Percentiles rank a stretch among this genome's conserved stretches.
phyloP scores from a whole-genome alignment of 2,329 filamentous ascomycete species.

The Aureobasidium subglaciale region DNA sequence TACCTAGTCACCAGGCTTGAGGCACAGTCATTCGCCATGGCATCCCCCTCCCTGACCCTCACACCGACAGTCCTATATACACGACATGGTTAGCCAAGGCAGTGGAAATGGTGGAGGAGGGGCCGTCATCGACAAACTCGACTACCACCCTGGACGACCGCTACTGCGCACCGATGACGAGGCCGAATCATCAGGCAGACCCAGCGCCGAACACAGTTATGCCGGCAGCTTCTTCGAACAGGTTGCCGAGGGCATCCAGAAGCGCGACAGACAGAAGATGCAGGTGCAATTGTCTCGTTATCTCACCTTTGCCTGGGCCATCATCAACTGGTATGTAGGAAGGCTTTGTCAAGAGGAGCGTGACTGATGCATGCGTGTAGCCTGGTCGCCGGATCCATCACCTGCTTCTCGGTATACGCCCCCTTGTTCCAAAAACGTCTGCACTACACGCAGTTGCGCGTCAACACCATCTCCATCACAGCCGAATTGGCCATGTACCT shows the following conservation, averaged over 20 bases:
- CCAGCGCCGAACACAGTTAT: constrained; percentile 39
- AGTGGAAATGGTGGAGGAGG: neutral
- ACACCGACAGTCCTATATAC: neutral
- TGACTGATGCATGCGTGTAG: constrained; percentile 24
- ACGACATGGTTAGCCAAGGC: constrained; percentile 4
- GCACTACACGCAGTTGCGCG: constrained; percentile 82
- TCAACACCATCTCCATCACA: constrained; percentile 82
- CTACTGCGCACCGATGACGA: constrained; percentile 34
- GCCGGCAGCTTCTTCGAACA: constrained; percentile 52
- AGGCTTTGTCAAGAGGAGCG: neutral
- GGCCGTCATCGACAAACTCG: constrained; percentile 42
- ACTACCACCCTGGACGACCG: constrained; percentile 38
- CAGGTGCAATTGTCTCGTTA: constrained; percentile 47
- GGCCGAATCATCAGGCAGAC: constrained; percentile 24
- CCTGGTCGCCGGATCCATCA: constrained; percentile 84
- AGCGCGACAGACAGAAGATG: constrained; percentile 49
- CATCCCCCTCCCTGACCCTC: neutral
- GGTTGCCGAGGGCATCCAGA: constrained; percentile 54
- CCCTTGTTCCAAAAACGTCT: constrained; percentile 81
- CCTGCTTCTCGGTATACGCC: constrained; percentile 89
- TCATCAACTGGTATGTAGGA: constrained; percentile 53
- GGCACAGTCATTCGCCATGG: constrained; percentile 1
- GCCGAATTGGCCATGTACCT: constrained; percentile 86
- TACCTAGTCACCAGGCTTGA: neutral
- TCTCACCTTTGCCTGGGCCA: constrained; percentile 53